Conservation (phyloP, 495 filamentous ascomycete genomes). For the Penicillium alfredii region DNA sequence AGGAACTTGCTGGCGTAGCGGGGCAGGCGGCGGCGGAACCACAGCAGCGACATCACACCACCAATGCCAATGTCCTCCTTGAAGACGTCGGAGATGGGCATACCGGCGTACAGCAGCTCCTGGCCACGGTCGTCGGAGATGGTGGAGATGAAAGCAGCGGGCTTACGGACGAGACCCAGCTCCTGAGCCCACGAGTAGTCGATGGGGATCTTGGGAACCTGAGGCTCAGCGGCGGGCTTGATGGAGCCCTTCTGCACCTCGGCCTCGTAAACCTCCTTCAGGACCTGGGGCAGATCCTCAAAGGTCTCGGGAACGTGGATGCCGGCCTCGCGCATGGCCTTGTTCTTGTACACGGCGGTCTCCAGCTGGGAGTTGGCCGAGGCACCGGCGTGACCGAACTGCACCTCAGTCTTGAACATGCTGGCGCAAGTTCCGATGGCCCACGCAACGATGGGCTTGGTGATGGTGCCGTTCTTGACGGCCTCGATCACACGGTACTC, state of each 20-base stretch:
- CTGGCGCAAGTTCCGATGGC: conserved; percentile 98
- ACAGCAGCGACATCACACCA: conserved; percentile 98
- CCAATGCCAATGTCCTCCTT: conserved; percentile 97
- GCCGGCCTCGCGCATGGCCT: conserved; percentile 89
- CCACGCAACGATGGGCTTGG: conserved; percentile 98
- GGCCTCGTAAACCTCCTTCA: conserved; percentile 76
- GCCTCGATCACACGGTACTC: conserved; percentile 99
- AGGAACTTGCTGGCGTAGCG: conserved; percentile 96
- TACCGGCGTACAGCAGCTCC: conserved; percentile 96
- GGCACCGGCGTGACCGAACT: conserved; percentile 97
- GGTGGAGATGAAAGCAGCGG: conserved; percentile 98
- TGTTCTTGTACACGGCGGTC: conserved; percentile 94
- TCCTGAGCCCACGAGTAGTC: conserved; percentile 99
- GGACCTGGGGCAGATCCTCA: conserved; percentile 78
- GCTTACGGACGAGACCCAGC: conserved; percentile 98
- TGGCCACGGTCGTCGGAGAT: conserved; percentile 99
- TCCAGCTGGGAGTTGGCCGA: conserved; percentile 99
- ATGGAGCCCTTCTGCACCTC: conserved; percentile 79
- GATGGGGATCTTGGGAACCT: conserved; percentile 97
- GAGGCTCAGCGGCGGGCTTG: conserved; percentile 78
- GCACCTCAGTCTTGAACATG: conserved; percentile 99
- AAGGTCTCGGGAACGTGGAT: conserved; percentile 94
- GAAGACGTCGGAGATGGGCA: conserved; percentile 99
- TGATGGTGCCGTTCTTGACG: conserved; percentile 87
- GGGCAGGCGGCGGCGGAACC: conserved; percentile 98